Evolutionary conservation across 2,329 filamentous ascomycete species (phyloP).

Genomic region (Colletotrichum tofieldiae): DNA sequence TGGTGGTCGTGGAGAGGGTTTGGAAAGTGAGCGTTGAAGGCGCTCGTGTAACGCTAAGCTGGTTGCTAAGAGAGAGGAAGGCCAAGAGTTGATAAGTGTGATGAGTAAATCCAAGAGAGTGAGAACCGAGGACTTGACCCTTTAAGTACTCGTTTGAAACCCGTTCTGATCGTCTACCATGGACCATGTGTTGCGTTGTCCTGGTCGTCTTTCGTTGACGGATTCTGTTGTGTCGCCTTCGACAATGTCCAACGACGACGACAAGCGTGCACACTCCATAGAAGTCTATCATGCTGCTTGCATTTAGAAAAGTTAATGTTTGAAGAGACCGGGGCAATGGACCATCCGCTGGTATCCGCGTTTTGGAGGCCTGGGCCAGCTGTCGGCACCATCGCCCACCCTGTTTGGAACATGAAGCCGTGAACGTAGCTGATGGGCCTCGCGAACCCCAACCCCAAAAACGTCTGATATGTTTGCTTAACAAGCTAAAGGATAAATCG

Average conservation of each 20-base stretch:
- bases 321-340: conserved; percentile 3
- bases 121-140: neutral
- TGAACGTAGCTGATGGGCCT: neutral
- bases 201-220: neutral
- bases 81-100: conserved; percentile 9
- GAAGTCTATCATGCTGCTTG: conserved; percentile 34
- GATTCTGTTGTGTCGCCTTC: conserved; percentile 14
- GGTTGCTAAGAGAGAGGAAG: neutral
- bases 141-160: conserved; percentile 8
- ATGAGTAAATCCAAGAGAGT: neutral
- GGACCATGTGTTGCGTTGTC: neutral
- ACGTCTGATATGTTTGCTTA: neutral
- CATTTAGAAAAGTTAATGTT: neutral
- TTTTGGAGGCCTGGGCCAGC: conserved; percentile 13
- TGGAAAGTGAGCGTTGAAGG: neutral
- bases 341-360: neutral
- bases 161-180: neutral
- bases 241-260: conserved; percentile 16
- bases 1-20: no score
- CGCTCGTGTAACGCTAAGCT: neutral
- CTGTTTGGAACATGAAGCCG: neutral
- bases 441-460: neutral
- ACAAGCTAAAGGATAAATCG: neutral
- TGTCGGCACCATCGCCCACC: conserved; percentile 18
- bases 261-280: conserved; percentile 8